A percentile compares a stretch with the other conserved stretches of the same genome.
Conservation (phyloP, 768 basidiomycete genomes). For the Austroboletus eburneus region DNA sequence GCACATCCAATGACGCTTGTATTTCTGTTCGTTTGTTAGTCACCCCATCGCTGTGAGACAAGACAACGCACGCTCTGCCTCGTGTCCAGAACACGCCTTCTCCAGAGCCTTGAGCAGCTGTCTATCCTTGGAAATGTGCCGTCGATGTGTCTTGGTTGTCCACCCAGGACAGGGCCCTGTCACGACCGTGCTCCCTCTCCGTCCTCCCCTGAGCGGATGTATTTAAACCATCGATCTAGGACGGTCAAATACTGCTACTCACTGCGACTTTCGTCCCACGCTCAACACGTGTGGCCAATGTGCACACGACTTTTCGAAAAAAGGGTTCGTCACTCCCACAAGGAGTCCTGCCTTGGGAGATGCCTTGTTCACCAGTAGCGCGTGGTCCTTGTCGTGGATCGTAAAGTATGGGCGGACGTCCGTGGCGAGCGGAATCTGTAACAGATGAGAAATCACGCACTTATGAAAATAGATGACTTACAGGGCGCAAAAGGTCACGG, state of each 20-base stretch:
- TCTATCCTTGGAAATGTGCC: constrained; percentile 83
- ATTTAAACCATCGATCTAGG: background rate
- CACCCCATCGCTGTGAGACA: too few relatives aligned
- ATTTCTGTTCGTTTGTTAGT: constrained; percentile 40
- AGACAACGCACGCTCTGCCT: constrained; percentile 54
- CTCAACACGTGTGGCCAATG: constrained; percentile 88
- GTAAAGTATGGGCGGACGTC: constrained; percentile 95
- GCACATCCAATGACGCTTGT: constrained; percentile 60
- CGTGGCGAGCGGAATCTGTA: constrained; percentile 73
- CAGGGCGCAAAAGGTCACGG: constrained; percentile 80
- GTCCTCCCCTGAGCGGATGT: background rate
- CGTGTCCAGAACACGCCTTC: constrained; percentile 46
- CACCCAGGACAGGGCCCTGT: constrained; percentile 66
- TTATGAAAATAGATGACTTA: constrained; percentile 34
- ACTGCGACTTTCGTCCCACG: constrained; percentile 52
- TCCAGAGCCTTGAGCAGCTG: constrained; percentile 70
- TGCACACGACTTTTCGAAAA: constrained; percentile 70
- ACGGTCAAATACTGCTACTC: too few relatives aligned
- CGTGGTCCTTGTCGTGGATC: constrained; percentile 88
- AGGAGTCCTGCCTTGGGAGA: constrained; percentile 75
- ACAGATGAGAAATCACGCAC: too few relatives aligned
- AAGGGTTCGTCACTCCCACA: constrained; percentile 85
- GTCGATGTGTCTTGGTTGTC: constrained; percentile 74
- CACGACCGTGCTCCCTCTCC: constrained; percentile 5
- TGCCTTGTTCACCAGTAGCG: constrained; percentile 71